Base-by-base conservation (phyloP, 306 rosid species). In the Dicorynia guianensis region DNA sequence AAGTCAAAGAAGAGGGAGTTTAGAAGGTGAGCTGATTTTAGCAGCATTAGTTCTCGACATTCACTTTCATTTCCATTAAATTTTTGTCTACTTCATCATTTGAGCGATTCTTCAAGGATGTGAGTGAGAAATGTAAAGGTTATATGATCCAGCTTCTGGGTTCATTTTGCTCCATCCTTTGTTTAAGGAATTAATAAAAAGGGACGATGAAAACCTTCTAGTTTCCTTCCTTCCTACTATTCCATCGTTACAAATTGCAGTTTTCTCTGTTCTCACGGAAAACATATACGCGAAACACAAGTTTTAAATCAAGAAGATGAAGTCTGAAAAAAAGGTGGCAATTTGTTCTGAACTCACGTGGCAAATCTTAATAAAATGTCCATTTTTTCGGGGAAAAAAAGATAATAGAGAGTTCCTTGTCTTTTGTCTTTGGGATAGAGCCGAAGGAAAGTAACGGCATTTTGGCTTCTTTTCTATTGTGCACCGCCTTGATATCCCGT, bases 21-120 rank as follows among this genome's bases (percentile, higher is more conserved):
- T 3, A 81, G 79, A 74, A 86, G 85, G 81, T 84, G 77, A 47
- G 54, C 65, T 52, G 69, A 71, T 64, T 69, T 80, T 50, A 69
- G 69, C 6, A 18, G 10, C 15, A 67, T 68, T 71, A 7, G 63
- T 79, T 46, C 71, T 70, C 34, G 74, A 54, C 34, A 60, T 6
- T 52, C 56, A 65, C 46, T 66, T 71, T n/a, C n/a, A 74, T 67
- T 72, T 78, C 76, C 14, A 25, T 46, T 36, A 35, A 69, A 57
- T 61, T 44, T 69, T 82, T 61, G 55, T 65, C 61, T 62, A 44
- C 49, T 58, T 64, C 44, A 76, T 72, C 68, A 34, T 42, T 85
- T 67, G 75, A 88, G 87, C 89, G 71, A 88, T 93, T 91, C 87
- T 88, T 89, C 72, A 44, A 73, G 86, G 89, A 83, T 77, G 85